Base-by-base conservation (phyloP, 78 protist species). In the Dictyostelium firmibasis region DNA sequence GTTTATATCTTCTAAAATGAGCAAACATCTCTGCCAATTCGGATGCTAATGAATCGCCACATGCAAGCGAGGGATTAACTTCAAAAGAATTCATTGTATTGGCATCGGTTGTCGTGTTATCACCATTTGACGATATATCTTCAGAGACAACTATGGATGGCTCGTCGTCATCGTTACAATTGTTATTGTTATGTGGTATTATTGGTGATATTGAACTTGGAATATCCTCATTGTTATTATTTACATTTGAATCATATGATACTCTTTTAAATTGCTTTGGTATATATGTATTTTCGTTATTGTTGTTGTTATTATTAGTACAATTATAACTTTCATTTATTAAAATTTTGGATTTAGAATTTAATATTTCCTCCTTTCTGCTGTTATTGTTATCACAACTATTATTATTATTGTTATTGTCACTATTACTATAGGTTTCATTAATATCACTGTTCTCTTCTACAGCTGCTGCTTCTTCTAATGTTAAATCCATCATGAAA, bases 21-120 rank as follows among this genome's bases (percentile, higher is more conserved):
- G 93, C 81, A 74, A 88, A 88, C 27, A 88, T 36, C 18, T 88
- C 93, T 44, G 64, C 44, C 7, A 88, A 35, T 43, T 88, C 93
- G 1, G 64, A 29, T 36, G 75, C 86, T 9, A 88, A 27, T 20
- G 35, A 50, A 14, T 60, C 79, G 44, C 57, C 86, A 25, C 47
- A 76, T 16, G 47, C 57, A 23, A 76, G 47, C n/a, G 83, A 38
- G 41, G 83, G 47, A n/a, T 33, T 38, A 36, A 76, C 31, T 36
- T 33, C 83, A 38, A 38, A 76, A 16, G 83, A 76, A 9, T 76
- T 76, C 79, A 76, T 76, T 38, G 47, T 76, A 18, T 74, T 74
- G 10, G 38, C 27, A 74, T 74, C 44, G 4, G 5, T 74, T 18
- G 50, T 69, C 25, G 77, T 29, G 20, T 69, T 20, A 74, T 74